Evolutionary conservation across 2,329 filamentous ascomycete genomes (phyloP).

Genomic region (Botrytis byssoidea): DNA sequence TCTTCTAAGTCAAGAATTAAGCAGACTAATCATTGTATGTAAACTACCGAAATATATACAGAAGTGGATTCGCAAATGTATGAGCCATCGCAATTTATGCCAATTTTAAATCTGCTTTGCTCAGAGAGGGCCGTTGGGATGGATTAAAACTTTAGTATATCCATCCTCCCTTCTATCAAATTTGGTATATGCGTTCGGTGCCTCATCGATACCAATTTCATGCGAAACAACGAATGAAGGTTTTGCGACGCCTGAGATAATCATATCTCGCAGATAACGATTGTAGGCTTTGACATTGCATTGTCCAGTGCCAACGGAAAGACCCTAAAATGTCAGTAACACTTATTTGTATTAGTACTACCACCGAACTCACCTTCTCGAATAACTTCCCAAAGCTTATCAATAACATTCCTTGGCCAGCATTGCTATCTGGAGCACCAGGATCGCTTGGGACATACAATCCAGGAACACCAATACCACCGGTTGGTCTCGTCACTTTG

Average conservation of each 20-base stretch:
- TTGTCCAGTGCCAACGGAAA: slow-evolving; percentile 60
- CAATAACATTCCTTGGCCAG: slow-evolving; percentile 61
- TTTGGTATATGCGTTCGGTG: slow-evolving; percentile 60
- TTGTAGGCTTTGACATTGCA: slow-evolving; percentile 70
- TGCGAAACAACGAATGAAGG: slow-evolving; percentile 67
- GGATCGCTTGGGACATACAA: slow-evolving; percentile 50
- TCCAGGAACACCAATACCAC: slow-evolving; percentile 38
- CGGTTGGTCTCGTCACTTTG: slow-evolving; percentile 33
- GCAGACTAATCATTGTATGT: background rate
- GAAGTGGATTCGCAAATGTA: background rate
- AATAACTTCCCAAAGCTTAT: slow-evolving; percentile 67
- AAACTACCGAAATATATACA: background rate
- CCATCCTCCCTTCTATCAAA: slow-evolving; percentile 57
- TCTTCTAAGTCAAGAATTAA: background rate
- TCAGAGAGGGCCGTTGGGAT: slow-evolving; percentile 10
- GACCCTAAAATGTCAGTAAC: slow-evolving; percentile 45
- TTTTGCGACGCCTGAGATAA: slow-evolving; percentile 62
- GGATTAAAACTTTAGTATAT: slow-evolving; percentile 12
- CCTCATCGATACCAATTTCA: slow-evolving; percentile 61
- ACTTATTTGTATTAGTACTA: background rate
- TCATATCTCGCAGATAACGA: slow-evolving; percentile 62
- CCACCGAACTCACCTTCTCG: slow-evolving; percentile 54
- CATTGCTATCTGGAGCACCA: slow-evolving; percentile 59
- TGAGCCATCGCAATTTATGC: background rate
- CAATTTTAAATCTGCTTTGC: slow-evolving; percentile 32